Percentiles rank a stretch among this genome's conserved stretches.
Evolutionary conservation across 2,329 filamentous ascomycete genomes (phyloP).

Genomic region (Beauveria sp.): DNA sequence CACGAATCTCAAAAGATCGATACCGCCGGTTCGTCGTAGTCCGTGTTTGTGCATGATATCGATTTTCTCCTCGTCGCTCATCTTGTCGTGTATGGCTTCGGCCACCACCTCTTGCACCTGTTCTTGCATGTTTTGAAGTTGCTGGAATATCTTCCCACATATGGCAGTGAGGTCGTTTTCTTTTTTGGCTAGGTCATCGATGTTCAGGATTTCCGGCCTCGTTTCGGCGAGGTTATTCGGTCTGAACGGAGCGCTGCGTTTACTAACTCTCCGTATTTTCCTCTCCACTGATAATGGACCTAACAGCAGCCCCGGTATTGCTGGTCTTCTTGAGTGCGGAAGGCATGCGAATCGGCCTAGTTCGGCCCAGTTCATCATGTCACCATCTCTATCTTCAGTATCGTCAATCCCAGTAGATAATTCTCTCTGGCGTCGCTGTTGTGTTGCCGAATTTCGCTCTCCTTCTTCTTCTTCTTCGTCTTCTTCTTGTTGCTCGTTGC

Average conservation of each 20-base stretch:
- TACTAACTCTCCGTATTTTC: conserved; percentile 61
- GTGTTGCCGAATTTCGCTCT: conserved; percentile 31
- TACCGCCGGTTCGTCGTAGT: conserved; percentile 60
- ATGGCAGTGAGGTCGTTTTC: conserved; percentile 72
- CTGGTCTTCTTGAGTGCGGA: conserved; percentile 64
- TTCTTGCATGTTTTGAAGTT: conserved; percentile 45
- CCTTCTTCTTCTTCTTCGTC: conserved; percentile 40
- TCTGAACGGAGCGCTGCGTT: conserved; percentile 64
- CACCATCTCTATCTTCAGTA: conserved; percentile 53
- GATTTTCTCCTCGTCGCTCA: conserved; percentile 36
- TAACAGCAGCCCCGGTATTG: conserved; percentile 75
- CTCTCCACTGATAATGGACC: conserved; percentile 88
- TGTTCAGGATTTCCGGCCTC: conserved; percentile 68
- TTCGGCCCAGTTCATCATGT: conserved; percentile 78
- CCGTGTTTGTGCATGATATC: conserved; percentile 57
- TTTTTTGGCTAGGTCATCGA: conserved; percentile 67
- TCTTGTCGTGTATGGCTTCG: conserved; percentile 36
- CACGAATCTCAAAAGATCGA: conserved; percentile 78
- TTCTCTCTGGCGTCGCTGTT: conserved; percentile 17
- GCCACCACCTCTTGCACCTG: conserved; percentile 40
- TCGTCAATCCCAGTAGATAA: conserved; percentile 33
- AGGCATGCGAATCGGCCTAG: conserved; percentile 73
- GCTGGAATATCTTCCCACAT: conserved; percentile 64
- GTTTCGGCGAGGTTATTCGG: conserved; percentile 62
- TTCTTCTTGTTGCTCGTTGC: conserved; percentile 31